Evolutionary conservation across 1,139 yeast genomes (phyloP), one percentile per base, ranked within the genome.

Genomic region (Pichiaceae sp.): DNA sequence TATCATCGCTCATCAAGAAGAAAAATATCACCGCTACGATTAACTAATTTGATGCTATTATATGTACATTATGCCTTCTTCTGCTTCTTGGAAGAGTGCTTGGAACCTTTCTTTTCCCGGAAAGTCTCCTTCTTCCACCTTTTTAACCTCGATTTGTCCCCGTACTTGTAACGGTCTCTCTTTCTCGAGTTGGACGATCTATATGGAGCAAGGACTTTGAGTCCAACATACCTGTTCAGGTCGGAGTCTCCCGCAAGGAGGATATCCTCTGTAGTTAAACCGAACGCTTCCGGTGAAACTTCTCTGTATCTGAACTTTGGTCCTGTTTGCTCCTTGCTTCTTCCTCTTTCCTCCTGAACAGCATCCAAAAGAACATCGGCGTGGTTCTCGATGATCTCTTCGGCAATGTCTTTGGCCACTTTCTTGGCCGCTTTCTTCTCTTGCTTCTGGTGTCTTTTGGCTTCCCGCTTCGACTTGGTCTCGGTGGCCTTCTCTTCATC

Each of bases 241-340:
- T 82, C 84, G 43, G 72, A 70, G 56, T 93, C 98, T 52, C 84
- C 93, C 8, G 98, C 99, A 42, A 85, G 63, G 38, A 93, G 66
- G 36, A 93, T 91, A 52, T 93, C 99, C 43, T 94, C 70, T 0
- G 93, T 72, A 0, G 86, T 70, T 38, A 93, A 70, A 8, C 97
- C 97, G 62, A 75, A 93, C 9, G 89, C 64, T 52, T 93, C 98
- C 3, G 99, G 97, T 0, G 95, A 87, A 3, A 91, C 97, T 50
- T 87, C 95, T 50, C 97, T 74, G 57, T 93, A 93, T 52, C 78
- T 78, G 69, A 91, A 91, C 40, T 68, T 72, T 33, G 73, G 49
- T 17, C 65, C 70, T 16, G 64, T 70, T 19, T 62, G 69, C 2
- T 59, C 61, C 14, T 63, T 63, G 49, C 34, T 59, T 43, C 62